Evolutionary conservation across 1,284 basidiomycete genomes (phyloP).

Genomic region (Malassezia restricta): DNA sequence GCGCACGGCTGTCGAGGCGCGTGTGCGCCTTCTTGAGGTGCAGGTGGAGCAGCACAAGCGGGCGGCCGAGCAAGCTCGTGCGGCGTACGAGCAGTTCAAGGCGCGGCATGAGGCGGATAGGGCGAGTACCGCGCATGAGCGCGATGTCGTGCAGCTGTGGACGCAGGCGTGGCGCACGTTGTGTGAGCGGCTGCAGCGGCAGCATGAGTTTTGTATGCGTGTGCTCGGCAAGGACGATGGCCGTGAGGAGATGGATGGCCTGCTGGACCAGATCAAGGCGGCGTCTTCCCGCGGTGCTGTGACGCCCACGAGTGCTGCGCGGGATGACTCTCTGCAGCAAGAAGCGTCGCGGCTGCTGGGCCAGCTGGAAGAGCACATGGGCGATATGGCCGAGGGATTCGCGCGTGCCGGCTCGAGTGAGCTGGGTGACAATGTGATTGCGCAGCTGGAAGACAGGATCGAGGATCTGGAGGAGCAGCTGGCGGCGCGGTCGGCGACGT

Average conservation of each 20-base stretch:
- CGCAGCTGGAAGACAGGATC: constrained; percentile 16
- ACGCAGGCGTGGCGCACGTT: constrained; percentile 3
- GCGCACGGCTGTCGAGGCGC: neutral
- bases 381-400: constrained; percentile 33
- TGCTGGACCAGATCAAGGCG: constrained; percentile 41
- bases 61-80: constrained; percentile 14
- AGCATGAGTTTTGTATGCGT: constrained; percentile 36
- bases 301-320: constrained; percentile 26
- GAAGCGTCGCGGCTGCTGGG: constrained; percentile 27
- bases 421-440: constrained; percentile 14
- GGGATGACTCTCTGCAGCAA: constrained; percentile 17
- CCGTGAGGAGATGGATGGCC: constrained; percentile 44
- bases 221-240: constrained; percentile 43
- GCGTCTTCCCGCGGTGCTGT: constrained; percentile 15
- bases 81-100: constrained; percentile 29
- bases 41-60: constrained; percentile 13
- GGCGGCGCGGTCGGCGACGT: neutral
- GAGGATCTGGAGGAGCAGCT: constrained; percentile 14
- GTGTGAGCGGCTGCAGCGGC: constrained; percentile 27
- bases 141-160: constrained; percentile 27
- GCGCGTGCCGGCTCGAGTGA: constrained; percentile 11
- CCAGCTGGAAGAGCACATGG: constrained; percentile 31
- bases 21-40: constrained; percentile 5
- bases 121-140: constrained; percentile 27
- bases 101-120: constrained; percentile 29